A percentile compares a stretch with the other conserved stretches of the same genome.
These are phyloP conservation scores for Bertia moriformis DNA, from an alignment of 2,329 filamentous ascomycete species.

Conservation along the genomic window DNA sequence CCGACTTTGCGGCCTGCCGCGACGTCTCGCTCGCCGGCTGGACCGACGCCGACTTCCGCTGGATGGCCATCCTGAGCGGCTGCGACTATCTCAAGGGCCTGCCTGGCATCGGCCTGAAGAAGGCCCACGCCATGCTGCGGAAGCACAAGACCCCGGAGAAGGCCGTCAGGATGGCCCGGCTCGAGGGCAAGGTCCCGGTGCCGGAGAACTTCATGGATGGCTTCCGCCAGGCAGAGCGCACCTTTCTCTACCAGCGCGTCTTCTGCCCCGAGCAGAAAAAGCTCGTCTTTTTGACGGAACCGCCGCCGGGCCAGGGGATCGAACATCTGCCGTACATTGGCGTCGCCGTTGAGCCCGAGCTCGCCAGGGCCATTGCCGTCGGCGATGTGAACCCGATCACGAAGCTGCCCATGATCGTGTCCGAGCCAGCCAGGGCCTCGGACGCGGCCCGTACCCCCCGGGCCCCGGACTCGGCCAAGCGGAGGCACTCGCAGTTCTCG, in stretches of 20 bases:
- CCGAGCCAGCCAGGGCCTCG: constrained; percentile 2
- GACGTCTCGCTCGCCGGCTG: constrained; percentile 83
- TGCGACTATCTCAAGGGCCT: constrained; percentile 90
- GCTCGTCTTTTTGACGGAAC: constrained; percentile 62
- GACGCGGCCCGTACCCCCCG: constrained; percentile 14
- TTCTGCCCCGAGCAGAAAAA: constrained; percentile 63
- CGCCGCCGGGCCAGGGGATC: constrained; percentile 45
- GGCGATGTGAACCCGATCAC: constrained; percentile 85
- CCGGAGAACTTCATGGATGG: constrained; percentile 67
- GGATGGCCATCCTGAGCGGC: constrained; percentile 91
- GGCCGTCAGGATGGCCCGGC: constrained; percentile 67
- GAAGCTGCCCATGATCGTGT: constrained; percentile 41
- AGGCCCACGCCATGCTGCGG: constrained; percentile 75
- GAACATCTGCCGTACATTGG: constrained; percentile 74
- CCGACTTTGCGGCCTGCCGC: constrained; percentile 74
- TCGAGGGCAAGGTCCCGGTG: constrained; percentile 73
- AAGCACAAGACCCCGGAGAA: constrained; percentile 81
- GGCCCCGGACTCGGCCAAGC: constrained; percentile 16
- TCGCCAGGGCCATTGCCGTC: constrained; percentile 60
- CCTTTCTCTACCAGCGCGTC: constrained; percentile 87
- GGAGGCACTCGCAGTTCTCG: constrained; percentile 17
- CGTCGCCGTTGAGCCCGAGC: constrained; percentile 47
- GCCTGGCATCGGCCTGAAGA: constrained; percentile 77
- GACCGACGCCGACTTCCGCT: constrained; percentile 79
- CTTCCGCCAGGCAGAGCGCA: constrained; percentile 78